These are phyloP conservation scores for Penicillium verrucosum DNA, from an alignment of 2,329 filamentous ascomycete genomes.

Conservation along the genomic window DNA sequence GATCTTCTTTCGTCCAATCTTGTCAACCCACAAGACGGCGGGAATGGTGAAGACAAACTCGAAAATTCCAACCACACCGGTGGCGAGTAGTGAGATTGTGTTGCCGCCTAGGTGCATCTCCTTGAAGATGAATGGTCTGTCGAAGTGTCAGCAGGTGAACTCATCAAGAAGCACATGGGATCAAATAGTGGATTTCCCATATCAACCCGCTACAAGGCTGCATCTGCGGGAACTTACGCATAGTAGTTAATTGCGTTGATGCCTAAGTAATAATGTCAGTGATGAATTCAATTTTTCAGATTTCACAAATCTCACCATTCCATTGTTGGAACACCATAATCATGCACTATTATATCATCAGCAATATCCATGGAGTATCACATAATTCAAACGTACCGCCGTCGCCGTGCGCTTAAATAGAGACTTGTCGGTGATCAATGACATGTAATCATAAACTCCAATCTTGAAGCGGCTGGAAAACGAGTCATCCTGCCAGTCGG, in stretches of 20 bases:
- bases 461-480: constrained; percentile 63
- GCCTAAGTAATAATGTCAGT: constrained; percentile 3
- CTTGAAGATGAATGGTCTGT: constrained; percentile 34
- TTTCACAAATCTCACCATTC: constrained; percentile 37
- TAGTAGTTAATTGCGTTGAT: constrained; percentile 47
- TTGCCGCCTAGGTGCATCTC: constrained; percentile 35
- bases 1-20: constrained; percentile 41
- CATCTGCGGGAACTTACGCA: constrained; percentile 22
- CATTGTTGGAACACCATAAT: constrained; percentile 47
- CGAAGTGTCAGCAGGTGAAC: constrained; percentile 1
- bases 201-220: not conserved
- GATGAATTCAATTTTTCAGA: not conserved
- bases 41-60: constrained; percentile 43
- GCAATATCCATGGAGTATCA: constrained; percentile 44
- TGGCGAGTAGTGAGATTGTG: constrained; percentile 39
- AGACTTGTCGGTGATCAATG: constrained; percentile 34
- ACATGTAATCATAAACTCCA: constrained; percentile 48
- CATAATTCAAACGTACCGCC: constrained; percentile 38
- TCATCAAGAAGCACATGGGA: not conserved
- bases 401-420: constrained; percentile 37
- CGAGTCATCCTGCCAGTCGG: constrained; percentile 60
- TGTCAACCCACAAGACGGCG: constrained; percentile 42
- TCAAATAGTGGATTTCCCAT: not conserved
- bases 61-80: constrained; percentile 41
- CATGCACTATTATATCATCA: constrained; percentile 60